Evolutionary conservation across 2,329 filamentous ascomycete species (phyloP).

Genomic region (Aureobasidium vineae): DNA sequence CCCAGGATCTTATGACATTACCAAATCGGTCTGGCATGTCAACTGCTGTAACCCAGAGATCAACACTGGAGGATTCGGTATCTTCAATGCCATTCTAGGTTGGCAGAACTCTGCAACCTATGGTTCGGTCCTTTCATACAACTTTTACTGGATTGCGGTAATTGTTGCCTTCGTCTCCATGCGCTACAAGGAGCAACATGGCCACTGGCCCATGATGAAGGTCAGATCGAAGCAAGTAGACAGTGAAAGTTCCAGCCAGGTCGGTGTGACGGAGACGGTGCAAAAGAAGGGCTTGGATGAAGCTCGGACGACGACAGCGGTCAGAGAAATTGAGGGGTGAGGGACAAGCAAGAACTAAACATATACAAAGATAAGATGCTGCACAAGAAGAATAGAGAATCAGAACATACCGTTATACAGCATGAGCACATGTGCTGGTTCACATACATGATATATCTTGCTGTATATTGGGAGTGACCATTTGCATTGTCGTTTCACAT

Average conservation of each 20-base stretch:
- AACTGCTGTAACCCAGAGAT: slow-evolving; percentile 76
- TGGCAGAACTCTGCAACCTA: slow-evolving; percentile 90
- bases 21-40: slow-evolving; percentile 76
- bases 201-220: slow-evolving; percentile 48
- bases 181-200: slow-evolving; percentile 63
- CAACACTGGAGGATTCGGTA: slow-evolving; percentile 77
- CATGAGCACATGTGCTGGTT: neutral
- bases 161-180: slow-evolving; percentile 64
- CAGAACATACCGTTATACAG: neutral
- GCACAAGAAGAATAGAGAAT: neutral
- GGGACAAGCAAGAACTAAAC: neutral
- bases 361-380: neutral
- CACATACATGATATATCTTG: neutral
- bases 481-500: neutral
- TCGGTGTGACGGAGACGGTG: slow-evolving; percentile 28
- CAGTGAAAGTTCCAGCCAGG: slow-evolving; percentile 29
- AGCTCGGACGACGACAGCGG: slow-evolving; percentile 25
- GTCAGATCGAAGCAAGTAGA: slow-evolving; percentile 22
- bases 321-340: slow-evolving; percentile 29
- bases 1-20: slow-evolving; percentile 75
- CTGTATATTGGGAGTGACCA: neutral
- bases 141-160: slow-evolving; percentile 75
- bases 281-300: slow-evolving; percentile 29
- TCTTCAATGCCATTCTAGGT: slow-evolving; percentile 82
- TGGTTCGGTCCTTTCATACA: slow-evolving; percentile 83